phyloP scores from a whole-genome alignment of 1,139 yeast species.

The Scheffersomyces lignicola region DNA sequence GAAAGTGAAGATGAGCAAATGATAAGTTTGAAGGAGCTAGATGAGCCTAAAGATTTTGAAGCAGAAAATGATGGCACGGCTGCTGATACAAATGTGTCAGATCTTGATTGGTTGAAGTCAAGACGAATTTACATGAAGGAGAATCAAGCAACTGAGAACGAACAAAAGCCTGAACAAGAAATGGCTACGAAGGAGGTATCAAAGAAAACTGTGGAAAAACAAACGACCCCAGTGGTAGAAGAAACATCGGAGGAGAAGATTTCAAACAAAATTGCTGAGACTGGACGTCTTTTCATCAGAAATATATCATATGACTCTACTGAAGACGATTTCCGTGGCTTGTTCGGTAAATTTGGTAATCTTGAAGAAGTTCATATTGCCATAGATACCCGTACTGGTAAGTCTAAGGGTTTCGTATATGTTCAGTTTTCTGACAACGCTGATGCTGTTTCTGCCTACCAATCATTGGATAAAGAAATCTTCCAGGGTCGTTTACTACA shows the following conservation, averaged over 20 bases:
- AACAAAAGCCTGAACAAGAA: conserved; percentile 17
- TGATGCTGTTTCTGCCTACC: conserved; percentile 76
- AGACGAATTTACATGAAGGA: conserved; percentile 76
- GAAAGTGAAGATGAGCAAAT: conserved; percentile 20
- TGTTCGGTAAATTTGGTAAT: conserved; percentile 59
- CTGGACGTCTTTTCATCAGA: conserved; percentile 86
- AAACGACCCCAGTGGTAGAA: conserved; percentile 16
- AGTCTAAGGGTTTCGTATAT: conserved; percentile 92
- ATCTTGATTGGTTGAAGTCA: conserved; percentile 84
- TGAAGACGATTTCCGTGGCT: conserved; percentile 69
- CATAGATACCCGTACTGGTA: conserved; percentile 83
- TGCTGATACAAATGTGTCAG: conserved; percentile 60
- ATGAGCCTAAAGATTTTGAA: conserved; percentile 14
- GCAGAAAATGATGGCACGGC: conserved; percentile 31
- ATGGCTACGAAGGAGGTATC: conserved; percentile 14
- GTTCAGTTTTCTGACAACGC: conserved; percentile 64
- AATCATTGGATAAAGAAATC: conserved; percentile 77
- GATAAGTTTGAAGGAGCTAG: conserved; percentile 18
- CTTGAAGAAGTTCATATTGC: conserved; percentile 88
- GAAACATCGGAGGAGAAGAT: conserved; percentile 39
- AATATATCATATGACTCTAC: conserved; percentile 79
- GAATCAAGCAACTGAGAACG: conserved; percentile 24
- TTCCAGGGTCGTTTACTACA: conserved; percentile 94
- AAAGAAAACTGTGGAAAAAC: conserved; percentile 9
- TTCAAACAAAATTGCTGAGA: conserved; percentile 53